phyloP scores from a whole-genome alignment of 2,329 filamentous ascomycete genomes.

The Curvularia sp. region DNA sequence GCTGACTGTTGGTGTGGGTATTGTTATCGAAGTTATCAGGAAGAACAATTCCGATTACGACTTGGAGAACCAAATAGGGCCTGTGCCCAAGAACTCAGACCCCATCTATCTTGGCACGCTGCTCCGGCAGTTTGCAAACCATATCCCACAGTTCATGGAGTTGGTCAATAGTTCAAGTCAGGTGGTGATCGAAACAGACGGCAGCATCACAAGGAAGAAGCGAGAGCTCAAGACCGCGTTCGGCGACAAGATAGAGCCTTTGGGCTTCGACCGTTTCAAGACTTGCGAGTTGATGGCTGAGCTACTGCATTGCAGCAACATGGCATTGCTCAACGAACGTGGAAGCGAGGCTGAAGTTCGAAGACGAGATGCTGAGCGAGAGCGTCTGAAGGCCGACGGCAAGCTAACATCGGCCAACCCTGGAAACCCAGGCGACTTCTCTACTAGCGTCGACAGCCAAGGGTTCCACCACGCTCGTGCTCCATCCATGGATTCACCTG shows the following conservation, averaged over 20 bases:
- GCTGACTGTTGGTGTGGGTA: constrained; percentile 93
- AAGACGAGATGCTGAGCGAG: constrained; percentile 79
- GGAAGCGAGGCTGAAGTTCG: constrained; percentile 88
- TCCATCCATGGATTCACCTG: constrained; percentile 61
- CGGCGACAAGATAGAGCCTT: constrained; percentile 86
- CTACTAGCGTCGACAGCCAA: constrained; percentile 60
- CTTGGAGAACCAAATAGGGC: constrained; percentile 83
- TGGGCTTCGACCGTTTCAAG: constrained; percentile 98
- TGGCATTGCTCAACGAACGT: constrained; percentile 91
- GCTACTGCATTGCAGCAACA: constrained; percentile 96
- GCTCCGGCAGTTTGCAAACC: constrained; percentile 84
- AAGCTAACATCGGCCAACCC: constrained; percentile 67
- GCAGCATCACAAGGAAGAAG: constrained; percentile 69
- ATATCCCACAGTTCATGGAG: constrained; percentile 92
- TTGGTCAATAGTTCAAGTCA: constrained; percentile 79
- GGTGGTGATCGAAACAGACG: constrained; percentile 63
- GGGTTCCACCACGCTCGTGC: constrained; percentile 59
- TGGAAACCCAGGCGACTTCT: constrained; percentile 63
- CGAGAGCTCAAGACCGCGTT: constrained; percentile 84
- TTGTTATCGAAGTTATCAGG: constrained; percentile 96
- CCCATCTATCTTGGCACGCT: constrained; percentile 95
- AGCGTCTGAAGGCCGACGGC: constrained; percentile 78
- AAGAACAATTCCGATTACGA: constrained; percentile 99
- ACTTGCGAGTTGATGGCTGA: constrained; percentile 99
- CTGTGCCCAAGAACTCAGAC: constrained; percentile 82